These are phyloP conservation scores for Daldinia caldariorum DNA, from an alignment of 495 filamentous ascomycete species.

Conservation along the genomic window DNA sequence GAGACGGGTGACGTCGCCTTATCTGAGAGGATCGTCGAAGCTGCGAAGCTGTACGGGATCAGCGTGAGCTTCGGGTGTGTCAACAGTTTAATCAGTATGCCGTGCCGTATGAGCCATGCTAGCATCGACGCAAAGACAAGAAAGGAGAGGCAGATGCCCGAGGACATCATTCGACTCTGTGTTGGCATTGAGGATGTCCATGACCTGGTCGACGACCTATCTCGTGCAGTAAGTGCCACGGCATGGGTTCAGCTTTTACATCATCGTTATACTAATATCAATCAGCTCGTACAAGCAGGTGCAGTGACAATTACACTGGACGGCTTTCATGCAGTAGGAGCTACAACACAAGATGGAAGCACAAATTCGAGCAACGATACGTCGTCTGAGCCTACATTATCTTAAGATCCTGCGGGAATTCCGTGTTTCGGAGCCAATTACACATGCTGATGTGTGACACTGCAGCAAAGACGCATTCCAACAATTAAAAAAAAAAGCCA, in stretches of 20 bases:
- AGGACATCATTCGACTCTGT: constrained; percentile 94
- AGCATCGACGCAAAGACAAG: constrained; percentile 96
- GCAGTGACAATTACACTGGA: constrained; percentile 86
- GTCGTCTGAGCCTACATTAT: constrained; percentile 40
- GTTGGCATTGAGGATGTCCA: constrained; percentile 95
- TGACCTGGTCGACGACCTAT: constrained; percentile 93
- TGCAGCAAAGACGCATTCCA: constrained; percentile 29
- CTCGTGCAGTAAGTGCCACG: constrained; percentile 77
- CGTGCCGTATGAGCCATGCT: constrained; percentile 98
- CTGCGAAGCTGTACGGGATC: constrained; percentile 90
- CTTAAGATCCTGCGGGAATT: constrained; percentile 43
- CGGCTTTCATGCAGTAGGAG: constrained; percentile 70
- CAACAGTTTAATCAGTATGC: constrained; percentile 98
- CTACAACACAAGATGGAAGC: constrained; percentile 27
- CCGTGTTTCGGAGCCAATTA: constrained; percentile 30
- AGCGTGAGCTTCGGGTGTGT: constrained; percentile 98
- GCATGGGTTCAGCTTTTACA: constrained; percentile 23
- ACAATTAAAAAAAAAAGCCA: constrained; percentile 27
- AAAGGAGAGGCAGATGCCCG: constrained; percentile 87
- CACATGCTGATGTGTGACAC: constrained; percentile 36
- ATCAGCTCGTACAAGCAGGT: constrained; percentile 88
- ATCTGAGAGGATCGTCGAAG: constrained; percentile 93
- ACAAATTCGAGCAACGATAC: constrained; percentile 40
- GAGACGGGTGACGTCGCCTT: constrained; percentile 87
- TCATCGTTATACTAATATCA: constrained; percentile 36